phyloP scores from a whole-genome alignment of 768 basidiomycete genomes.

The Tephrocybe sp. region DNA sequence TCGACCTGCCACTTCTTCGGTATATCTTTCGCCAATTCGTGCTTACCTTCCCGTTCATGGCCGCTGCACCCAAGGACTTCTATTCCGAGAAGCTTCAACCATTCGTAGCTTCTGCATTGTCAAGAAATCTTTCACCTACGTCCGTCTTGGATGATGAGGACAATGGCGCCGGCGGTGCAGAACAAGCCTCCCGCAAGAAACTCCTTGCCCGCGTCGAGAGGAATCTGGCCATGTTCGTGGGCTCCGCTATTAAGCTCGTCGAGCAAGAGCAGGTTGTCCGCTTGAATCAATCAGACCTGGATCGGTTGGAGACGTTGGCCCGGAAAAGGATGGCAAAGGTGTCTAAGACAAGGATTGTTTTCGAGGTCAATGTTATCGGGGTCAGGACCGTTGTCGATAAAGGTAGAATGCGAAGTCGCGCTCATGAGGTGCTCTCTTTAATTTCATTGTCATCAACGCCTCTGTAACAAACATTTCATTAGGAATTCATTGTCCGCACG shows the following conservation, averaged over 20 bases:
- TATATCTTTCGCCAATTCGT: slow-evolving; percentile 93
- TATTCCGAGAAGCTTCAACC: slow-evolving; percentile 96
- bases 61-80: slow-evolving; percentile 85
- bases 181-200: slow-evolving; percentile 63
- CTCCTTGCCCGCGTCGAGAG: slow-evolving; percentile 81
- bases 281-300: slow-evolving; percentile 81
- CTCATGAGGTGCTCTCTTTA: slow-evolving; percentile 73
- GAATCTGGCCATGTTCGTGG: slow-evolving; percentile 79
- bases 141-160: slow-evolving; percentile 57
- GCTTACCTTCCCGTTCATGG: slow-evolving; percentile 94
- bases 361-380: slow-evolving; percentile 90
- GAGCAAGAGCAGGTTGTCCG: slow-evolving; percentile 91
- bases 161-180: slow-evolving; percentile 40
- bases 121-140: slow-evolving; percentile 71
- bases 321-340: slow-evolving; percentile 57
- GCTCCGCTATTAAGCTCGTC: slow-evolving; percentile 76
- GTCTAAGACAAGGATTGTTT: slow-evolving; percentile 50
- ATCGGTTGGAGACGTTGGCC: slow-evolving; percentile 72
- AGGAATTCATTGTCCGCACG: slow-evolving; percentile 97
- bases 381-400: slow-evolving; percentile 83
- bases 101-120: slow-evolving; percentile 80
- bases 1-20: slow-evolving; percentile 85
- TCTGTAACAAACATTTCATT: slow-evolving; percentile 13
- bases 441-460: slow-evolving; percentile 2
- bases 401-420: slow-evolving; percentile 80